Base-by-base conservation (phyloP, 441 rosid genomes). In the Sinapis alba region DNA sequence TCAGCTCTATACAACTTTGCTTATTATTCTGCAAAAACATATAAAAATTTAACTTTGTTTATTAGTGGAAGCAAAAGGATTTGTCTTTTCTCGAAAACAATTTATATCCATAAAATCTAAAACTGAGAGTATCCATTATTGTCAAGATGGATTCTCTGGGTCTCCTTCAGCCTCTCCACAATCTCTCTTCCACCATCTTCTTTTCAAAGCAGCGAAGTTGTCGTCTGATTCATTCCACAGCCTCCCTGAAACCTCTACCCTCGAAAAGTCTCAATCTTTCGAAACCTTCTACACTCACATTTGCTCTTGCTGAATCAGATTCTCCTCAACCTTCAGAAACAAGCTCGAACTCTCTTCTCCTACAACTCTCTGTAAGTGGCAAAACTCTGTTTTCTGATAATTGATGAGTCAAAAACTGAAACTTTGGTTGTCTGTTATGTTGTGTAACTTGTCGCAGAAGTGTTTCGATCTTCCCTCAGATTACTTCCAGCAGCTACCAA, bases 401-500 rank as follows among this genome's bases (percentile, higher is more conserved):
- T 13, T 28, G 19, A 59, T 8, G 43, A 30, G 64, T 16, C n/a
- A 10, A 30, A 15, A 57, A 3, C 3, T 30, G 23, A 30, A 16
- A 24, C 15, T 9, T 60, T 8, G 15, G 21, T 23, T 65, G 41
- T 57, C 45, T 15, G 11, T 64, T 41, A 28, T 50, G 50, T 69
- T 56, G 41, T 71, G 78, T 85, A 28, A 6, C 1, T 69, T 60
- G 47, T 72, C 77, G 85, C 92, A 92, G 99, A 89, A 84, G 61
- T 78, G 89, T 75, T 90, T 94, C 76, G 90, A 89, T 86, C 97
- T 94, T 72, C 93, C 97, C 2, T 74, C 88, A 34, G 98, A 88
- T 75, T 94, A 86, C 81, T 86, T 94, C 58, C 71, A 83, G 18
- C 84, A 84, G 78, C 69, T 94, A 16, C 98, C 99, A 5, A 5